Evolutionary conservation across 441 rosid species (phyloP), one percentile per base, ranked within the genome.

Genomic region (Syzygium malaccense): DNA sequence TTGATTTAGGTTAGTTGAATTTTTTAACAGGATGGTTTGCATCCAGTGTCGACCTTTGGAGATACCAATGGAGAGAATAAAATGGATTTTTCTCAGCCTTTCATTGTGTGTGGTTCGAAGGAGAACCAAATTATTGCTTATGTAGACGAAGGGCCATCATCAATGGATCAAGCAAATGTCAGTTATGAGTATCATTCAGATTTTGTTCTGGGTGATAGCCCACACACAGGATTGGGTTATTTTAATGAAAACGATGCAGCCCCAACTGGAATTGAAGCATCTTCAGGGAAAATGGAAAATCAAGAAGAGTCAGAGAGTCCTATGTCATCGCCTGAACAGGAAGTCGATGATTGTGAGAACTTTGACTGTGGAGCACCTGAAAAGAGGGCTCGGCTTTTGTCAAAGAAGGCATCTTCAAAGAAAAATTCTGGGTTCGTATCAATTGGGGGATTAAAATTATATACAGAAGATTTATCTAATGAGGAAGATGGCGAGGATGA

Each of bases 151-250:
- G 90, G 91, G 85, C 93, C 94, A 11, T 90, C 94, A 25, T 89
- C 75, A n/a, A 85, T 92, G 86, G 89, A 92, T 68, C 41, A 71
- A 55, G 88, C 93, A 88, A 92, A 85, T 87, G 91, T 93, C 87
- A 92, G 92, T 87, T 94, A 95, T 88, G 95, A 92, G 57, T 96
- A 95, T 89, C 91, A 90, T 92, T 93, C 97, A 87, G 89, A 92
- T 93, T 95, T 95, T 91, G 93, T 92, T 86, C 90, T 95, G 37
- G 97, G 97, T 88, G 98, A 92, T 83, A 90, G 89, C 37, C 92
- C 92, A 20, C 98, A 95, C 88, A 92, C 85, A 91, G 98, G 97
- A 33, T 92, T 98, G 86, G 99, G 96, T 54, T 95, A 94, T 88
- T 79, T 71, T 91, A 94, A 93, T 88, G 96, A 93, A 88, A 91